These are phyloP conservation scores for Blepharisma stoltei DNA, from an alignment of 73 alveolate species.

Conservation along the genomic window DNA sequence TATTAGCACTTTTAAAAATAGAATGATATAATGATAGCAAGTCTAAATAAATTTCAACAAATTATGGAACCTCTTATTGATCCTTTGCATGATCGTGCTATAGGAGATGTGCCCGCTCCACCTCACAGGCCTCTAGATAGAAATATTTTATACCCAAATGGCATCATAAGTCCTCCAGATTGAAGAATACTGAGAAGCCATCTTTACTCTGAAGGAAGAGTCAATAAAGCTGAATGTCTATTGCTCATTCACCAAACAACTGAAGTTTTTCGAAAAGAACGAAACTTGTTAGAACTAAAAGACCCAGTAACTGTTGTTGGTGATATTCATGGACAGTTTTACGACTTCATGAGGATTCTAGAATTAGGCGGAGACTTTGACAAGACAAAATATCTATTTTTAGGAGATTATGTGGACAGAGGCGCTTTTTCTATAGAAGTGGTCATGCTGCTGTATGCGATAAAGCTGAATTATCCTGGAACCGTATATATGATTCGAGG, in stretches of 20 bases:
- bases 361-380: constrained; percentile 91
- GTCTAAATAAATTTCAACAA: not conserved
- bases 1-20: no score
- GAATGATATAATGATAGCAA: no score
- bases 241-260: constrained; percentile 35
- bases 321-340: constrained; percentile 91
- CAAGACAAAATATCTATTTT: constrained; percentile 86
- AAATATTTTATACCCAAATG: not conserved
- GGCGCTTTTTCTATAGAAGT: constrained; percentile 97
- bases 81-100: constrained; percentile 43
- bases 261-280: constrained; percentile 61
- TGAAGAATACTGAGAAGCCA: not conserved
- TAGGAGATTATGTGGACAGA: constrained; percentile 98
- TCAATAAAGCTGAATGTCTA: not conserved
- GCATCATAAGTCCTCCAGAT: not conserved
- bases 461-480: constrained; percentile 88
- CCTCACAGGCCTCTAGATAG: constrained; percentile 47
- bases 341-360: constrained; percentile 92
- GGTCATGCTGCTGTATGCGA: constrained; percentile 75
- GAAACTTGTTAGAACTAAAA: constrained; percentile 41
- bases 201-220: not conserved
- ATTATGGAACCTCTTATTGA: constrained; percentile 44
- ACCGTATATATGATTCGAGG: constrained; percentile 92
- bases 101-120: constrained; percentile 43
- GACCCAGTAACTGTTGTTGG: constrained; percentile 92